These are phyloP conservation scores for Lavandula angustifolia DNA, from an alignment of 257 asterid species.

Conservation along the genomic window DNA sequence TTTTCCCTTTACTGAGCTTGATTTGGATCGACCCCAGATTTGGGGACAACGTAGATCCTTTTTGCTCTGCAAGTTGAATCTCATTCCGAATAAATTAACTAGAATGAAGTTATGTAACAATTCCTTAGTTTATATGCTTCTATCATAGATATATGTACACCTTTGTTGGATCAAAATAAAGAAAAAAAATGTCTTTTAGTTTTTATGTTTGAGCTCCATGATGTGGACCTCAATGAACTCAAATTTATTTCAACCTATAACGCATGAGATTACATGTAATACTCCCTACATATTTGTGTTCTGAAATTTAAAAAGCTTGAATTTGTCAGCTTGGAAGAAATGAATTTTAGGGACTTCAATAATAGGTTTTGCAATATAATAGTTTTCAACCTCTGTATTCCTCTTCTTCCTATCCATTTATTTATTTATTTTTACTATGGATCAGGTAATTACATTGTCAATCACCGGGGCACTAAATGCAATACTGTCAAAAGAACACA, in stretches of 20 bases:
- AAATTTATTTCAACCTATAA: neutral
- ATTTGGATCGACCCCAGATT: too few relatives aligned
- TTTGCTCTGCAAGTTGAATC: conserved; percentile 14
- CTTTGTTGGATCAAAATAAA: conserved; percentile 1
- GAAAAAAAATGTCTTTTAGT: neutral
- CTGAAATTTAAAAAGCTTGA: neutral
- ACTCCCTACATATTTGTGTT: conserved; percentile 3
- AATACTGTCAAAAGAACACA: conserved; percentile 73
- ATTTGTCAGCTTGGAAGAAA: conserved; percentile 2
- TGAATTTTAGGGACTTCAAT: neutral
- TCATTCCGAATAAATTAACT: neutral
- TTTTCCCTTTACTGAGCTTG: neutral
- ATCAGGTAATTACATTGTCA: conserved; percentile 71
- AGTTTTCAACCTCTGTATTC: neutral
- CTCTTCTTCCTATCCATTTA: neutral
- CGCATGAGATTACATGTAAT: neutral
- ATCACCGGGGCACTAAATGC: conserved; percentile 87
- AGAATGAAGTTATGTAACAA: neutral
- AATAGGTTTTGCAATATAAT: neutral
- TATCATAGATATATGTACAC: neutral
- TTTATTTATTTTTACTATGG: conserved; percentile 23
- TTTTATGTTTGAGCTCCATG: neutral
- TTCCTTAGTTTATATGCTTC: conserved; percentile 10
- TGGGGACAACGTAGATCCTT: neutral
- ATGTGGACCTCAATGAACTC: neutral